phyloP scores from a whole-genome alignment of 2,329 filamentous ascomycete genomes.

The Fusarium miscanthi region DNA sequence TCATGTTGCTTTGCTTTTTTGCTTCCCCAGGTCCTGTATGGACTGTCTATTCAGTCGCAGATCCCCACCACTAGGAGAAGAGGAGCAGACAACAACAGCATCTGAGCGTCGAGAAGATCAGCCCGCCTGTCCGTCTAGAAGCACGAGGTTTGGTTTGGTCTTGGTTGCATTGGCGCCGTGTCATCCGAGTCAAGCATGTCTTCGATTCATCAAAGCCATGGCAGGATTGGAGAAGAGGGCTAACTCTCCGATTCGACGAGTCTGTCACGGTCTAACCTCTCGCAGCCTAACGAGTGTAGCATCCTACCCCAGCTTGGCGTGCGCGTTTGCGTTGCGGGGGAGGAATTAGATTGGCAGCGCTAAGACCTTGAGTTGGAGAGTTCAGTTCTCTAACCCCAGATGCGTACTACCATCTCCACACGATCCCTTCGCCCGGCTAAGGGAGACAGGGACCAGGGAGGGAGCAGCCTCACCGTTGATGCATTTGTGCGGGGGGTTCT shows the following conservation, averaged over 20 bases:
- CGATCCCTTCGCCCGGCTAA: conserved; percentile 43
- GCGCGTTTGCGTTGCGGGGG: conserved; percentile 38
- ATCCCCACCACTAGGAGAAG: conserved; percentile 45
- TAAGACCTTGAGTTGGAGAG: conserved; percentile 38
- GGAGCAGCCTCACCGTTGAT: conserved; percentile 31
- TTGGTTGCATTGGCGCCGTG: conserved; percentile 18
- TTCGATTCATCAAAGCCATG: conserved; percentile 29
- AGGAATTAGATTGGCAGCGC: conserved; percentile 31
- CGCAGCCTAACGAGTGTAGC: conserved; percentile 3
- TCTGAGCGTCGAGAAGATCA: conserved; percentile 25
- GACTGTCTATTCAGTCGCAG: neutral
- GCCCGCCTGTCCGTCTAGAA: conserved; percentile 39
- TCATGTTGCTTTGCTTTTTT: conserved; percentile 7
- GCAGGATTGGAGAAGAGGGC: neutral
- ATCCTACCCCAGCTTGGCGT: conserved; percentile 27
- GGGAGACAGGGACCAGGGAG: conserved; percentile 1
- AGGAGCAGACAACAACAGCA: conserved; percentile 18
- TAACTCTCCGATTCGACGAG: conserved; percentile 17
- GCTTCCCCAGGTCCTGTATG: conserved; percentile 15
- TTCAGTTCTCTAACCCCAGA: conserved; percentile 24
- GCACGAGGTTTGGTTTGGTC: neutral
- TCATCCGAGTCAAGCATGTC: conserved; percentile 23
- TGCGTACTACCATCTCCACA: conserved; percentile 39
- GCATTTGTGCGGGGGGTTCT: conserved; percentile 11
- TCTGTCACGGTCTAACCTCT: conserved; percentile 21